phyloP scores from a whole-genome alignment of 176 grass and related monocot species.

The Poa pratensis region DNA sequence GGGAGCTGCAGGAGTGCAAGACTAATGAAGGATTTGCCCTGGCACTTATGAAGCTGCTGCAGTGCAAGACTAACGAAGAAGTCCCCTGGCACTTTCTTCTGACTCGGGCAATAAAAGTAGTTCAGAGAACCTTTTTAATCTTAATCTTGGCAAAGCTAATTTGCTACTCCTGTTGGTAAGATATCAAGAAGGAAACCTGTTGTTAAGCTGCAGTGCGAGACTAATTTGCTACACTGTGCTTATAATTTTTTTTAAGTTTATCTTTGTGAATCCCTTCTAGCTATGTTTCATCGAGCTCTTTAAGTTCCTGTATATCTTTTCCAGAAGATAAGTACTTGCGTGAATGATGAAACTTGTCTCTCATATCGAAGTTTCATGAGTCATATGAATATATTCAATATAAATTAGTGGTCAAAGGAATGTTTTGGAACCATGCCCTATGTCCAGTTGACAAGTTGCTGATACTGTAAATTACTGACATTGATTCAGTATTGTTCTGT shows the following conservation, averaged over 20 bases:
- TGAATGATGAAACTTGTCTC: too few species aligned
- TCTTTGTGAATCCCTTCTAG: neutral
- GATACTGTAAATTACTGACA: neutral
- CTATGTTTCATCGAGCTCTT: neutral
- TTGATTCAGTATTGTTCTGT: too few species aligned
- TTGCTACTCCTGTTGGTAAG: neutral
- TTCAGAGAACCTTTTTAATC: neutral
- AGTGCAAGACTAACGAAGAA: neutral
- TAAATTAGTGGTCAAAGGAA: neutral
- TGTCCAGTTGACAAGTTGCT: neutral
- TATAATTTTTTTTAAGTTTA: neutral
- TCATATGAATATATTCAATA: neutral
- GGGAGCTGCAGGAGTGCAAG: neutral
- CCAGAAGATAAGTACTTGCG: neutral
- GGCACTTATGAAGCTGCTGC: neutral
- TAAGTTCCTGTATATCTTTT: neutral
- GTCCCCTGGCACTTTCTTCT: neutral
- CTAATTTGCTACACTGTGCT: neutral
- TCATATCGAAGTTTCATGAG: neutral
- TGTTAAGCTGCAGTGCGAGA: too few species aligned
- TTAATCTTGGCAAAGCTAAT: too few species aligned
- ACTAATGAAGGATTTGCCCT: neutral
- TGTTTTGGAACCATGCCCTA: neutral
- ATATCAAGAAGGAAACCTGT: too few species aligned
- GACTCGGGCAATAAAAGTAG: neutral